These are phyloP conservation scores for Rhizopus stolonifer DNA, from an alignment of 371 early-diverging fungal genomes.

Conservation along the genomic window DNA sequence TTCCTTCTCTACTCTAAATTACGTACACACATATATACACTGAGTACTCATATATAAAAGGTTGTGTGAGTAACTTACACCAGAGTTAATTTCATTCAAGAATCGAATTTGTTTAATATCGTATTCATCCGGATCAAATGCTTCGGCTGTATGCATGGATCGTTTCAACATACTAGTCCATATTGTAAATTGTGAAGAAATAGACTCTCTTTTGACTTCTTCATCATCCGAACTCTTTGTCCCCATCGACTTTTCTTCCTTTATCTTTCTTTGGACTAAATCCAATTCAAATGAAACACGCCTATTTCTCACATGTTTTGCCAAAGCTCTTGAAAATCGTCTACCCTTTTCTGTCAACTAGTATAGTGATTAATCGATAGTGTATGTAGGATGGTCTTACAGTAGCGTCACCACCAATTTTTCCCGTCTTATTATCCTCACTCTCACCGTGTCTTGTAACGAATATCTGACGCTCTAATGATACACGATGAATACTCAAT, in stretches of 20 bases:
- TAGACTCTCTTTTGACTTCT: constrained; percentile 20
- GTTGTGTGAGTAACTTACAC: no score
- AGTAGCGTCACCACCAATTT: constrained; percentile 79
- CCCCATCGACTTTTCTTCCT: constrained; percentile 31
- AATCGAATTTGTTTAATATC: constrained; percentile 71
- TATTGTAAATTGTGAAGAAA: constrained; percentile 50
- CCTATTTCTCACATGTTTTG: constrained; percentile 58
- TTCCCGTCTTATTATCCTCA: constrained; percentile 53
- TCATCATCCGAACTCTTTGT: constrained; percentile 33
- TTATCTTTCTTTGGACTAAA: constrained; percentile 27
- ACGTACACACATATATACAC: not conserved
- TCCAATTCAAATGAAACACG: constrained; percentile 42
- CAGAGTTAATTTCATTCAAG: constrained; percentile 86
- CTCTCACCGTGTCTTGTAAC: constrained; percentile 84
- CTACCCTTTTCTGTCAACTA: constrained; percentile 61
- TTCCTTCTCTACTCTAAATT: constrained; percentile 49
- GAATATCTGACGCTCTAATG: constrained; percentile 71
- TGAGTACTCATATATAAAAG: no score
- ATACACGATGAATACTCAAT: constrained; percentile 13
- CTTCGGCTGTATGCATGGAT: constrained; percentile 68
- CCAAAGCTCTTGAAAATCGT: constrained; percentile 65
- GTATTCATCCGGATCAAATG: constrained; percentile 70
- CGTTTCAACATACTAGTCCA: constrained; percentile 81
- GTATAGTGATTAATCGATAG: not conserved
- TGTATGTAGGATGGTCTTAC: no score